These are phyloP conservation scores for Chlorella sp. DNA, from an alignment of 139 green algal genomes.

Conservation along the genomic window DNA sequence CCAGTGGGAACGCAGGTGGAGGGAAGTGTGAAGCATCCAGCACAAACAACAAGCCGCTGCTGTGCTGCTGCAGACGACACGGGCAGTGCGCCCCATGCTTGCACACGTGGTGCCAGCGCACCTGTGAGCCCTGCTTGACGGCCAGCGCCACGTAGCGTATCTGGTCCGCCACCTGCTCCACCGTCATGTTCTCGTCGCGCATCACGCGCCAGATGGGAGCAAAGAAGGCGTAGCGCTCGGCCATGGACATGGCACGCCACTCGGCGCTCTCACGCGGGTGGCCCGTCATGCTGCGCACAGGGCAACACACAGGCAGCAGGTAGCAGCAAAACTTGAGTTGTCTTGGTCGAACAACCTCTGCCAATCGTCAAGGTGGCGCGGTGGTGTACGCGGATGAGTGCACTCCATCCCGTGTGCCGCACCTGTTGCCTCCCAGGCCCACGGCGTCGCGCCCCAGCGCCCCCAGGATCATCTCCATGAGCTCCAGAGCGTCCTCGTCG, in stretches of 20 bases:
- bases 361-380: neutral
- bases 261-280: conserved; percentile 76
- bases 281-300: conserved; percentile 4
- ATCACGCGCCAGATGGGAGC: conserved; percentile 87
- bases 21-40: too few species aligned
- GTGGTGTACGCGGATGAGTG: neutral
- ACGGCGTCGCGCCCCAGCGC: conserved; percentile 75
- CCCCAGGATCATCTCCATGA: conserved; percentile 91
- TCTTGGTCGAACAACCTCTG: too few species aligned
- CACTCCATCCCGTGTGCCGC: conserved; percentile 20
- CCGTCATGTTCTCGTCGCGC: conserved; percentile 67
- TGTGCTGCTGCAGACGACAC: neutral
- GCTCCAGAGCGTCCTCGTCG: conserved; percentile 75
- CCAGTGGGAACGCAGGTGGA: too few species aligned
- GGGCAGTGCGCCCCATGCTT: neutral
- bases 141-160: conserved; percentile 67
- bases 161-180: conserved; percentile 62
- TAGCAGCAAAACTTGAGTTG: too few species aligned
- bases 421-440: conserved; percentile 70
- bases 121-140: conserved; percentile 67
- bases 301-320: too few species aligned
- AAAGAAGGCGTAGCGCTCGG: conserved; percentile 77
- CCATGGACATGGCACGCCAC: conserved; percentile 68
- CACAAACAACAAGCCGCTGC: neutral
- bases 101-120: neutral